Conservation (phyloP, 2,329 filamentous ascomycete species). For the Penicillium thymicola region DNA sequence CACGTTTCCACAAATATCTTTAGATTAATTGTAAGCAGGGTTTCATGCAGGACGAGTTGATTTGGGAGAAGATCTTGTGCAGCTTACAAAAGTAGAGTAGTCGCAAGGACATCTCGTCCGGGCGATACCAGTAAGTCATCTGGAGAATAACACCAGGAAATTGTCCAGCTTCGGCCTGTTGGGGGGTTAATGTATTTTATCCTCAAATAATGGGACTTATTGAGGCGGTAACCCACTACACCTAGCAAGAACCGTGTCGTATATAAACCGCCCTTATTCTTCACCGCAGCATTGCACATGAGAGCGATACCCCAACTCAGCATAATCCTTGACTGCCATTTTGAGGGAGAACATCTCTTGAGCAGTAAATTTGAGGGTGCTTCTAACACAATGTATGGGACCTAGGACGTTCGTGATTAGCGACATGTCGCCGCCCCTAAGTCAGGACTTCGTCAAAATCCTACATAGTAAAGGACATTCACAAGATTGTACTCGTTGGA, state of each 20-base stretch:
- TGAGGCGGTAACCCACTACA: conserved; percentile 22
- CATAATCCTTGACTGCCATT: conserved; percentile 33
- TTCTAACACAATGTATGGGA: conserved; percentile 27
- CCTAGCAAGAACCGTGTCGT: conserved; percentile 43
- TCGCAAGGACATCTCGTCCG: conserved; percentile 44
- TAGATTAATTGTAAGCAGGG: neutral
- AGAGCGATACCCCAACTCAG: conserved; percentile 28
- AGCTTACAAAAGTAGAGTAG: conserved; percentile 47
- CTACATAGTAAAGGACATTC: conserved; percentile 37
- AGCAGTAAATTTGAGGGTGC: conserved; percentile 31
- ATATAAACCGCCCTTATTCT: conserved; percentile 39
- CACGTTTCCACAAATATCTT: conserved; percentile 43
- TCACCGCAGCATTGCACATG: conserved; percentile 40
- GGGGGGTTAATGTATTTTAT: neutral
- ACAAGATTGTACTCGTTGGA: conserved; percentile 34
- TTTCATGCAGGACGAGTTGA: conserved; percentile 16
- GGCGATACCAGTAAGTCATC: conserved; percentile 48
- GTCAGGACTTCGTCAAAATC: neutral
- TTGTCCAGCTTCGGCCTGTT: conserved; percentile 39
- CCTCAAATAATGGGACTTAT: neutral
- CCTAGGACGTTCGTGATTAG: conserved; percentile 7
- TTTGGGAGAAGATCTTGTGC: neutral
- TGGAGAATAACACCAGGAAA: conserved; percentile 45
- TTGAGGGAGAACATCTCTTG: conserved; percentile 29
- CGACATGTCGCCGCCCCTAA: neutral